Evolutionary conservation across 2,329 filamentous ascomycete species (phyloP), one percentile per base, ranked within the genome.

Genomic region (Didymella pomorum): DNA sequence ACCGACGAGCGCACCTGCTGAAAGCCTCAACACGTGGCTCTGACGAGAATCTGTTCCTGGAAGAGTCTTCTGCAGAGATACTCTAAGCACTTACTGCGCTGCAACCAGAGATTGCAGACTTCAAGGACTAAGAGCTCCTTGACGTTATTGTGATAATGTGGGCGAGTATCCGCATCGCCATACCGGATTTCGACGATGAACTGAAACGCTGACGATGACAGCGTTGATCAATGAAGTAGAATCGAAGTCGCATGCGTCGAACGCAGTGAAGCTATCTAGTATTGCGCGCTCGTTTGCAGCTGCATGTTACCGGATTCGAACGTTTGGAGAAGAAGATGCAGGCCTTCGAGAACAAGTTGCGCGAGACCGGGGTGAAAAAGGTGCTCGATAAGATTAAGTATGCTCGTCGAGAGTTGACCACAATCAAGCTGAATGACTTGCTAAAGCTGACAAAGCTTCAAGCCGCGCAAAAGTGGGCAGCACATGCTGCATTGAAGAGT

Each of bases 71-170:
- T 35, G 28, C 42, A 6, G 47, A 52, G 31, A 35, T 72, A 5
- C 51, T 60, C 4, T 48, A 56, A 23, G 62, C 65, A 7, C 39
- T 72, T 2, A 62, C 61, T 28, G 60, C 49, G 28, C 67, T 65
- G 25, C 61, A 65, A 8, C 65, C 69, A 8, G 70, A 70, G 37
- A 64, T 61, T 25, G 51, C 44, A 31, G 1, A 8, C 2, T 72
- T 71, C 35, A 29, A 44, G 23, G 55, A 47, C 9, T 60, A 67
- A 39, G 48, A 63, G 8, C 44, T 61, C 1, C 59, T 58, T 25
- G 37, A 64, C 18, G 55, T 69, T 23, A 29, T 71, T 4, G 26
- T 63, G 4, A 55, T 65, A 1, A 57, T 71, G 29, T 58, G 66
- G 39, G 69, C 67, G 1, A 65, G 68, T 25, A 43, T 62, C n/a